Conservation (phyloP, 208 protist genomes). For the Trypanosoma boissoni region DNA sequence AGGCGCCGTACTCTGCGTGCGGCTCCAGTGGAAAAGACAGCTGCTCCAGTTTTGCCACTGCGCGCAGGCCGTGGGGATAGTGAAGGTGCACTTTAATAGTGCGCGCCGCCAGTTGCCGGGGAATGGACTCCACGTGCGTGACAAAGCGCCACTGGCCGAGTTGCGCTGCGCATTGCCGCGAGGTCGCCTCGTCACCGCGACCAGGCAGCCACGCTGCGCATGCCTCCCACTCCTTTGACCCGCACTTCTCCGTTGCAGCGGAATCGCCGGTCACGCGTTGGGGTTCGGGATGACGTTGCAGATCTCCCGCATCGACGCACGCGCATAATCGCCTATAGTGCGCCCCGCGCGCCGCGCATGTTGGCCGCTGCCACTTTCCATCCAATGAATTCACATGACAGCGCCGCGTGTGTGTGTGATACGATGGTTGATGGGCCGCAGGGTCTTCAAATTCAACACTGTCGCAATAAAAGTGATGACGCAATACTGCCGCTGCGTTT, state of each 20-base stretch:
- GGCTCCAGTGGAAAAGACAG: conserved; percentile 22
- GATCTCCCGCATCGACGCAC: conserved; percentile 1
- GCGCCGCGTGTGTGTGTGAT: background rate
- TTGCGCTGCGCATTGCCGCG: background rate
- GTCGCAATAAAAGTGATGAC: conserved; percentile 3
- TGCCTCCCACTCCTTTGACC: conserved; percentile 2
- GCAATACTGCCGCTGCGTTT: conserved; percentile 4
- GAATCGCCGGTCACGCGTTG: conserved; percentile 8
- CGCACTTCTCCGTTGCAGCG: background rate
- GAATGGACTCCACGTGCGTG: background rate
- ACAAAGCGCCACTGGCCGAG: background rate
- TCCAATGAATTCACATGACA: conserved; percentile 20
- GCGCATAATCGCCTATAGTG: conserved; percentile 11
- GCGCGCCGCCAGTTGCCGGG: conserved; percentile 8
- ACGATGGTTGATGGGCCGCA: conserved; percentile 6
- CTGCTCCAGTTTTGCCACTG: conserved; percentile 21
- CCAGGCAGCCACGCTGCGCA: background rate
- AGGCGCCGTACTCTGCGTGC: conserved; percentile 16
- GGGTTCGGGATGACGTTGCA: background rate
- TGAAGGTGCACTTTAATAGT: conserved; percentile 14
- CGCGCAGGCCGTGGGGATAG: background rate
- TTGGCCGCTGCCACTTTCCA: conserved; percentile 16
- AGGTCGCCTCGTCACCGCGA: background rate
- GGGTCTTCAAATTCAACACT: conserved; percentile 1
- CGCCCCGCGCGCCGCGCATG: conserved; percentile 4